phyloP scores from a whole-genome alignment of 495 filamentous ascomycete species.

The Neurospora tetrasperma region DNA sequence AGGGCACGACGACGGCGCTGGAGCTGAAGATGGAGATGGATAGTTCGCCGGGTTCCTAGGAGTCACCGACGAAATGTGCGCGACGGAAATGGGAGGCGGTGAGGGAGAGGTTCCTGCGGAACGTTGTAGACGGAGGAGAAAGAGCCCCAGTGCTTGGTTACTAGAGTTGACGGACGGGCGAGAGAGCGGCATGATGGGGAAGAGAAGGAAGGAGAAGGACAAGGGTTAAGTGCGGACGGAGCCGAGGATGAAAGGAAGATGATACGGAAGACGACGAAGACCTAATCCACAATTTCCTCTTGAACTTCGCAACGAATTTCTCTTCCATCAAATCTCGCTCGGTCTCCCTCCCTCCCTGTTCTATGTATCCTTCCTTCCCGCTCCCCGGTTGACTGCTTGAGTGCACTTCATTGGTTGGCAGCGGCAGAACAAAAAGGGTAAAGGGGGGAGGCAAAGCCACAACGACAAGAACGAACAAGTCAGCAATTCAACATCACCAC shows the following conservation, averaged over 20 bases:
- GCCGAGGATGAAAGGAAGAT: background rate
- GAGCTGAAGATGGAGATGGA: constrained; percentile 18
- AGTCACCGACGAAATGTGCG: background rate
- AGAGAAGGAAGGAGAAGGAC: background rate
- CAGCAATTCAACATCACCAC: background rate
- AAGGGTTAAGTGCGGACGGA: background rate
- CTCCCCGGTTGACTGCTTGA: background rate
- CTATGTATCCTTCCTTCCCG: background rate
- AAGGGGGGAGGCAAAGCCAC: background rate
- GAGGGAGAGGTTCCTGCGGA: background rate
- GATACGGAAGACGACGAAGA: background rate
- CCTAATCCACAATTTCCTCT: background rate
- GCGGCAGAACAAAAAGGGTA: background rate
- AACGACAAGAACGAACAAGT: background rate
- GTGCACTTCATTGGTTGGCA: background rate
- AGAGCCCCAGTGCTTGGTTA: background rate
- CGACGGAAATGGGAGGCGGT: background rate
- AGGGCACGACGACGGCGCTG: background rate
- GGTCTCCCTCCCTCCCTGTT: background rate
- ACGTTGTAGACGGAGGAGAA: background rate
- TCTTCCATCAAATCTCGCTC: background rate
- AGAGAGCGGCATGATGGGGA: background rate
- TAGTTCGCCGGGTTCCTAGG: constrained; percentile 12
- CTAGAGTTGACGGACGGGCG: background rate
- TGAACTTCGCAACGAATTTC: background rate